Conservation (phyloP, 148 eudicot species). For the Mesembryanthemum crystallinum region DNA sequence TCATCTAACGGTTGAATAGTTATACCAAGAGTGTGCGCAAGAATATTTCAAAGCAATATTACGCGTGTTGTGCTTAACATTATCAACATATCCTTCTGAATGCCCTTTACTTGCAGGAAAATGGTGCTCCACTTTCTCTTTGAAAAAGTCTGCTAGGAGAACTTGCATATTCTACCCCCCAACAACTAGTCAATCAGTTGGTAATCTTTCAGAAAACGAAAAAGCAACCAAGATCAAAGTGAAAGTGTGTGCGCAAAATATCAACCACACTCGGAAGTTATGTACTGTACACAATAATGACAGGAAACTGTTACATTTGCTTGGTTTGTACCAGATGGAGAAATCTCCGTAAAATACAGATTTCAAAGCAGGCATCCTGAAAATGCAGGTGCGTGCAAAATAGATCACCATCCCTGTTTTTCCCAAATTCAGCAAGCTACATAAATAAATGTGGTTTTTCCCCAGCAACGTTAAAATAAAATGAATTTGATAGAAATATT, state of each 20-base stretch:
- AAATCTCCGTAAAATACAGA: background rate
- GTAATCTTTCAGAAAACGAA: too few relatives aligned
- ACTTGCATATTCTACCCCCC: too few relatives aligned
- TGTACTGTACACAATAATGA: constrained; percentile 18
- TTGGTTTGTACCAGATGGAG: constrained; percentile 12
- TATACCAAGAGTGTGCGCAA: too few relatives aligned
- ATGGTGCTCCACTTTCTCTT: too few relatives aligned
- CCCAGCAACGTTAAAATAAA: constrained; percentile 10
- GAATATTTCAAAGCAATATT: too few relatives aligned
- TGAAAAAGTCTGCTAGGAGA: too few relatives aligned
- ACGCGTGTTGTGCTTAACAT: too few relatives aligned
- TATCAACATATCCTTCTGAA: too few relatives aligned
- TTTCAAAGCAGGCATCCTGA: background rate
- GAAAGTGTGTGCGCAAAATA: background rate
- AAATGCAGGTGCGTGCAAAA: constrained; percentile 12
- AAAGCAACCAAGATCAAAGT: background rate
- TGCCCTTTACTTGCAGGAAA: too few relatives aligned
- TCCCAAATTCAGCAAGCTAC: constrained; percentile 12
- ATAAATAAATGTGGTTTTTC: background rate
- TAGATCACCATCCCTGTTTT: background rate
- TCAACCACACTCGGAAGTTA: background rate
- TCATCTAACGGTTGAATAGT: too few relatives aligned
- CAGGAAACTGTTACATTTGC: constrained; percentile 8
- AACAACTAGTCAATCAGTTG: background rate
- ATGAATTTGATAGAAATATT: constrained; percentile 13